Evolutionary conservation across 768 basidiomycete genomes (phyloP), one percentile per base, ranked within the genome.

Genomic region (Tylopilus rubrobrunneus): DNA sequence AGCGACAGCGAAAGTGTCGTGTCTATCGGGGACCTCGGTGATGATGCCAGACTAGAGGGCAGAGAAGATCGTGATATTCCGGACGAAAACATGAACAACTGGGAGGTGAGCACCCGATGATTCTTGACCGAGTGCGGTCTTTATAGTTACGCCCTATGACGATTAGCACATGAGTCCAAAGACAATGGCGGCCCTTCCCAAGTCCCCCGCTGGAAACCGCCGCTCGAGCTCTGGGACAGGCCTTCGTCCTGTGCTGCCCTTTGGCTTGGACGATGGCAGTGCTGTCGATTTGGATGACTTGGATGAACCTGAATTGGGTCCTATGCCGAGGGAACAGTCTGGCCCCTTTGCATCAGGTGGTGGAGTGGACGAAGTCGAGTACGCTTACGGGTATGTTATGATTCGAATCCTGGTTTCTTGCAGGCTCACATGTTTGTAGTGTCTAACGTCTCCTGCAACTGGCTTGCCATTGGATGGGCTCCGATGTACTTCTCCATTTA

Each of bases 1-100:
- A 93, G 91, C 66, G 96, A 98, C 67, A 91, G 86, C 60, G 97
- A 98, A 72, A 97, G 92, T 62, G 89, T 95, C 21, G 92, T 80
- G 17, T 85, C 88, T 19, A 93, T 98, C 53, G 89, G 89, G 50
- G 90, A 98, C 64, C 75, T 98, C 49, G 87, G 88, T 29, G 86
- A 92, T 60, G 91, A 89, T 57, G 74, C 82, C 52, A 77, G 89
- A 48, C 70, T 92, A 54, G 82, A 85, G 60, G 78, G 78, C 42
- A 75, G 81, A 52, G 84, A 85, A 53, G 84, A 86, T 46, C 76
- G 78, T 40, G 86, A 85, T 56, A 70, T 72, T 34, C 73, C 75
- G 17, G 86, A 92, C 66, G 88, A 90, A 72, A 94, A 94, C 63
- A 70, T 88, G 59, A 98, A 95, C 64, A 92, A 94, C 61, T 98